Base-by-base conservation (phyloP, 768 basidiomycete genomes). In the Boletus pseudo-olivaceus region DNA sequence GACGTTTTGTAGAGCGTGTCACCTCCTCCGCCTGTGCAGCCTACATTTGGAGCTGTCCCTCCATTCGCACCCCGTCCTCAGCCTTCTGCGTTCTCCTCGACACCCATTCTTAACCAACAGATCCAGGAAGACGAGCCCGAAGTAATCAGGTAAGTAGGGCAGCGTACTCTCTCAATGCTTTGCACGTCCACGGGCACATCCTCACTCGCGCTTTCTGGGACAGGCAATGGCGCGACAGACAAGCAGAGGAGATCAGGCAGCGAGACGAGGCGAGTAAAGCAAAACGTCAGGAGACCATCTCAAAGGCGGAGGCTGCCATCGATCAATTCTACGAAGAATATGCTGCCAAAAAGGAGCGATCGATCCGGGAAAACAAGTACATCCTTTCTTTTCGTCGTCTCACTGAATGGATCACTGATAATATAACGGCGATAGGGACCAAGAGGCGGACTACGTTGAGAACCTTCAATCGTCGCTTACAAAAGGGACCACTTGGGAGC, bases 361-460 rank as follows among this genome's bases (percentile, higher is more conserved):
- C 85, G 60, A 97, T 99, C 62, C 79, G 88, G 43, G 88, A 95
- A 71, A 99, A 98, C 82, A 98, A 99, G 96, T 97, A 26, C 33
- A 51, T 54, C 27, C 1, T 37, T 35, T 38, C 35, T 50, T 39
- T 43, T 27, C 4, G 23, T 32, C 2, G 29, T 34, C 33, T 49
- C 56, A 45, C 1, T 3, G 37, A 19, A 32, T 7, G 12, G 35
- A 44, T n/a, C 20, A 37, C n/a, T 60, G 33, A 62, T 43, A 27
- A 14, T 29, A 35, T 48, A n/a, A 40, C 41, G 19, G 1, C 15
- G 5, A 39, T 66, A 98, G 96, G 77, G 88, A 97, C 67, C 78
- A 87, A 58, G 96, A 98, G 71, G 82, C 84, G 19, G 83, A 86
- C 53, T 98, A 88, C 75, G 65, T 95, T 38, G 78, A 82, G 15